Percentiles rank a stretch among this genome's conserved stretches.
Conservation (phyloP, 768 basidiomycete genomes). For the Pulveroboletus sp. region DNA sequence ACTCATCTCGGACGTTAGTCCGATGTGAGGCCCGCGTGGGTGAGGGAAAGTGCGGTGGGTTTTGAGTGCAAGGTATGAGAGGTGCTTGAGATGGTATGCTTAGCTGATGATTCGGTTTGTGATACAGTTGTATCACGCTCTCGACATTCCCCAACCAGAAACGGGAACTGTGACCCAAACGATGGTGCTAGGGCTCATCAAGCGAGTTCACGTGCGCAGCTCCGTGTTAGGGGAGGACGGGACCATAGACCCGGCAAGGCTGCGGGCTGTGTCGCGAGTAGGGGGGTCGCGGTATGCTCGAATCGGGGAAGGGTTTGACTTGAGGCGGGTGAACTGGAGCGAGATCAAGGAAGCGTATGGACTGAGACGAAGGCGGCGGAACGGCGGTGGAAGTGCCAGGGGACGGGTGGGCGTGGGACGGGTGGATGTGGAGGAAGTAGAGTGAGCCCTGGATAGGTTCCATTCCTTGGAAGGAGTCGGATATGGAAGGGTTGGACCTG, state of each 20-base stretch:
- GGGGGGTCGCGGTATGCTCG: slow-evolving; percentile 45
- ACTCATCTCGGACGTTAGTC: slow-evolving; percentile 31
- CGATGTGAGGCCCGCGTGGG: slow-evolving; percentile 46
- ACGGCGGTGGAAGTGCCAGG: slow-evolving; percentile 7
- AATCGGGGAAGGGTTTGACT: slow-evolving; percentile 42
- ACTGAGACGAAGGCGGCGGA: slow-evolving; percentile 3
- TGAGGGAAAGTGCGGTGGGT: slow-evolving; percentile 53
- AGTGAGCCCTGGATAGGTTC: slow-evolving; percentile 12
- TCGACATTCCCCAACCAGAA: slow-evolving; percentile 42
- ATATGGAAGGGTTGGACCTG: slow-evolving; percentile 6
- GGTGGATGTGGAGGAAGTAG: slow-evolving; percentile 1
- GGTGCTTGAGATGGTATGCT: slow-evolving; percentile 1
- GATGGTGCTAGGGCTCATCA: slow-evolving; percentile 51
- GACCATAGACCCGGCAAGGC: slow-evolving; percentile 43
- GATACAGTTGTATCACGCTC: slow-evolving; percentile 44
- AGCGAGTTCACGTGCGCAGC: slow-evolving; percentile 47
- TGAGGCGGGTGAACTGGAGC: slow-evolving; percentile 40
- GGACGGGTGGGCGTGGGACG: slow-evolving; percentile 5
- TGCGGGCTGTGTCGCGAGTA: slow-evolving; percentile 49
- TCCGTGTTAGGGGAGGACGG: slow-evolving; percentile 42
- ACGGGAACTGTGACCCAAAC: slow-evolving; percentile 37
- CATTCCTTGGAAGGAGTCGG: slow-evolving; percentile 20
- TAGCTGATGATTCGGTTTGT: slow-evolving; percentile 17
- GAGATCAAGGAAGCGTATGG: slow-evolving; percentile 9
- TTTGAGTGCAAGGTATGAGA: slow-evolving; percentile 58